These are phyloP conservation scores for Cyberlindnera veronae DNA, from an alignment of 805 yeast genomes.

Conservation along the genomic window DNA sequence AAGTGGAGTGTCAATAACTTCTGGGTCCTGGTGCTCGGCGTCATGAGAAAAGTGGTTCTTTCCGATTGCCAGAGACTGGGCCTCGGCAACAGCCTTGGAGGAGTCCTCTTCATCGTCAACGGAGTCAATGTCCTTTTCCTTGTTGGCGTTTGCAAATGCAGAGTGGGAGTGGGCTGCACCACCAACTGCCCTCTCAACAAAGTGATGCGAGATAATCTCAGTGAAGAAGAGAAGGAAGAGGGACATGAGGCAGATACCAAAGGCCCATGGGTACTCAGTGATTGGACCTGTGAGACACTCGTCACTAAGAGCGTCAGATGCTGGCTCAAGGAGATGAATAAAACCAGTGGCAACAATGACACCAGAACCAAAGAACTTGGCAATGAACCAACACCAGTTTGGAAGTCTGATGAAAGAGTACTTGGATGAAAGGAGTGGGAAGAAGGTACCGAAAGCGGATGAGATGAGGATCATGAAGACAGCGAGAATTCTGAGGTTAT, in stretches of 20 bases:
- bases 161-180: conserved; percentile 43
- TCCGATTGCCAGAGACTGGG: conserved; percentile 24
- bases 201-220: conserved; percentile 46
- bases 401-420: conserved; percentile 59
- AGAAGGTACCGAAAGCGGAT: conserved; percentile 55
- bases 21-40: conserved; percentile 41
- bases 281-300: conserved; percentile 63
- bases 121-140: conserved; percentile 17
- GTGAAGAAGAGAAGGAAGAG: conserved; percentile 43
- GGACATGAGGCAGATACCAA: conserved; percentile 48
- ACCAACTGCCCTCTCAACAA: conserved; percentile 33
- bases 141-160: conserved; percentile 44
- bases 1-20: conserved; percentile 35
- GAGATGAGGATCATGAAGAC: conserved; percentile 59
- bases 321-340: conserved; percentile 70
- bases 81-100: not conserved
- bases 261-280: conserved; percentile 52
- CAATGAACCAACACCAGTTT: conserved; percentile 57
- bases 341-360: conserved; percentile 81
- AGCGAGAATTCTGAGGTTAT: conserved; percentile 49
- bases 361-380: conserved; percentile 80
- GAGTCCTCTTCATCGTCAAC: conserved; percentile 14
- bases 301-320: conserved; percentile 51
- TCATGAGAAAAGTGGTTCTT: conserved; percentile 44
- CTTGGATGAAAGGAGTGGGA: conserved; percentile 59